Evolutionary conservation across 1,139 yeast genomes (phyloP).

Genomic region (Hansenula anomala): DNA sequence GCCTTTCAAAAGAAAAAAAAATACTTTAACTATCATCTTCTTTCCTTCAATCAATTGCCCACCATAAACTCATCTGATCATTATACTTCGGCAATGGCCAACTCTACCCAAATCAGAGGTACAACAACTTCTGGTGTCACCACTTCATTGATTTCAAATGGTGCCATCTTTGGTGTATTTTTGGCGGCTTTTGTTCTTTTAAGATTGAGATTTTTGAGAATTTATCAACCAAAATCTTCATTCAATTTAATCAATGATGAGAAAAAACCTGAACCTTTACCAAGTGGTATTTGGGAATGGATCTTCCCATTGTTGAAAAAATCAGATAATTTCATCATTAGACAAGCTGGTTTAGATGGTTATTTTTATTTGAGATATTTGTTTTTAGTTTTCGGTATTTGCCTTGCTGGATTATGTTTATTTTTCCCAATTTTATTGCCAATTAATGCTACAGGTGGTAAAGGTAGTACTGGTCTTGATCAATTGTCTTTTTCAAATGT

Average conservation of each 20-base stretch:
- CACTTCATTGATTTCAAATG: slow-evolving; percentile 53
- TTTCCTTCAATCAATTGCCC: neutral
- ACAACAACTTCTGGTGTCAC: slow-evolving; percentile 65
- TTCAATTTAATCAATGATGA: slow-evolving; percentile 56
- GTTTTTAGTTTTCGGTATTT: slow-evolving; percentile 52
- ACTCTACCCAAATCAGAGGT: slow-evolving; percentile 16
- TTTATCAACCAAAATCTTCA: slow-evolving; percentile 63
- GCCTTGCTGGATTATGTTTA: slow-evolving; percentile 49
- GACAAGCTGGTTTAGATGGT: slow-evolving; percentile 77
- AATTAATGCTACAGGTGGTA: slow-evolving; percentile 59
- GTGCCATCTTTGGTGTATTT: slow-evolving; percentile 48
- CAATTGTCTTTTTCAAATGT: slow-evolving; percentile 74
- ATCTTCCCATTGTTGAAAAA: slow-evolving; percentile 47
- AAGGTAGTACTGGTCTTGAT: slow-evolving; percentile 61
- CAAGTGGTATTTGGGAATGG: slow-evolving; percentile 64
- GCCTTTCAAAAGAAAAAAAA: too few species aligned
- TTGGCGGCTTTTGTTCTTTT: slow-evolving; percentile 47
- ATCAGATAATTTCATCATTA: slow-evolving; percentile 61
- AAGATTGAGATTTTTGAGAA: slow-evolving; percentile 52
- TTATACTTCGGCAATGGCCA: slow-evolving; percentile 6
- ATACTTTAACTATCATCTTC: too few species aligned
- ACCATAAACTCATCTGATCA: neutral
- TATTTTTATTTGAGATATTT: slow-evolving; percentile 81
- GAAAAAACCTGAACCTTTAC: slow-evolving; percentile 57
- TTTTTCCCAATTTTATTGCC: slow-evolving; percentile 60